Evolutionary conservation across 139 green algal genomes (phyloP).

Genomic region (Chlorella sp.): DNA sequence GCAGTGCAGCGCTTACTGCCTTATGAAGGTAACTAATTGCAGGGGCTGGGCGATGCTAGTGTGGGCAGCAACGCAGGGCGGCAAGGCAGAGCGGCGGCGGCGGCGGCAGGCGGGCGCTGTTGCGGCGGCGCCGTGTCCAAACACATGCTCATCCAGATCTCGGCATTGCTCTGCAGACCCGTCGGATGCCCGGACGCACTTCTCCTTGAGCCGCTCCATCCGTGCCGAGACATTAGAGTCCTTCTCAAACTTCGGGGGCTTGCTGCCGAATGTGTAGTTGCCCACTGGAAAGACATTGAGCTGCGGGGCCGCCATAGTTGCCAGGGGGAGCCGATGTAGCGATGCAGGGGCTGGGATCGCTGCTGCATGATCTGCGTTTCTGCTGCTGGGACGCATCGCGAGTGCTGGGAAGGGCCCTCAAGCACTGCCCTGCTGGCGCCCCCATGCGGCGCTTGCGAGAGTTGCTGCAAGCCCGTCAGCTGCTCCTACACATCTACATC

Average conservation of each 20-base stretch:
- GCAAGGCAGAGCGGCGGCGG: not conserved
- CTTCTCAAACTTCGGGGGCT: conserved; percentile 82
- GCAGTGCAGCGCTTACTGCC: no score
- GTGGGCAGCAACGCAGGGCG: not conserved
- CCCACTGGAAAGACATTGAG: conserved; percentile 80
- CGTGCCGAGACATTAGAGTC: conserved; percentile 65
- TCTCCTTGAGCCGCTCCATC: conserved; percentile 78
- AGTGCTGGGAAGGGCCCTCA: no score
- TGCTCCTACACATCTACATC: no score
- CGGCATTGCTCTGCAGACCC: not conserved
- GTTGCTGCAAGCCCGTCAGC: no score
- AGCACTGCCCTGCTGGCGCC: no score
- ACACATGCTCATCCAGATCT: not conserved
- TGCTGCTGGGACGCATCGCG: not conserved
- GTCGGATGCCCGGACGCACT: conserved; percentile 57
- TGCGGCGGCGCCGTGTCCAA: not conserved
- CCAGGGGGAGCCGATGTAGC: not conserved
- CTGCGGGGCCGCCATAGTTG: not conserved
- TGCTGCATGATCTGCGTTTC: not conserved
- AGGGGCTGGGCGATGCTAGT: no score
- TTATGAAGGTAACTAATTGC: no score
- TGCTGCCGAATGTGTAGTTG: conserved; percentile 93
- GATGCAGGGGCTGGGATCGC: not conserved
- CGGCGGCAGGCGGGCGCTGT: no score
- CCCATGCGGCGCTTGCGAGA: no score